Evolutionary conservation across 352 stramenopile genomes (phyloP), one percentile per base, ranked within the genome.

Genomic region (Phytopythium boreale): DNA sequence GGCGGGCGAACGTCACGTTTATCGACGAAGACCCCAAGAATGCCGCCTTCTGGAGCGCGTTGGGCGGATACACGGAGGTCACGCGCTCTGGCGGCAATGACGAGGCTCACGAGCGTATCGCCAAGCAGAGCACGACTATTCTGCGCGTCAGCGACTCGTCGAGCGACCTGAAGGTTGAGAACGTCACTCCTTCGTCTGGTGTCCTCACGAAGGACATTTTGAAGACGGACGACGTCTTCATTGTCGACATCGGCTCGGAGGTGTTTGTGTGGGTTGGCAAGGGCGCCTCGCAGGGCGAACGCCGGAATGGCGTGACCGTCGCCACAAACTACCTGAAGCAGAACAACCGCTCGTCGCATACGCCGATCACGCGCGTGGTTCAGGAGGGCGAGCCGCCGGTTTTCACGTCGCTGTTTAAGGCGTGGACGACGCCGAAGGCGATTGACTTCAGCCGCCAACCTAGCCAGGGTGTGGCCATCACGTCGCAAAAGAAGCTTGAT

Each of bases 231-330:
- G 89, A 98, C 59, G 92, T 98, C n/a, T 98, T 96, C 68, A 73
- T 99, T 17, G 74, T 99, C 26, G 93, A 98, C 68, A 71, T 84
- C 57, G 89, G 90, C 52, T 85, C 88, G 64, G 84, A 92, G 20
- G 64, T 98, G 20, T 98, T 91, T 67, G 72, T 98, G 6, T 99
- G 93, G 93, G 80, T 98, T 34, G 96, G 96, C 51, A 92, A 89
- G 63, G 72, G 72, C 31, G 90, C 92, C 4, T 96, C 86, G 6
- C 69, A 74, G 36, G 76, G 60, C 41, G 94, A 98, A 76, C 93
- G 95, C 56, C 90, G 96, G 60, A 90, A 93, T 52, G 85, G 84
- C 3, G 90, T 98, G 56, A 70, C 76, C n/a, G 70, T 87, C 19
- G 89, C 90, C 12, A 84, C 93, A 31, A 77, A 89, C 53, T 98